Evolutionary conservation across 2,329 filamentous ascomycete genomes (phyloP).

Genomic region (Hypoxylon sp.): DNA sequence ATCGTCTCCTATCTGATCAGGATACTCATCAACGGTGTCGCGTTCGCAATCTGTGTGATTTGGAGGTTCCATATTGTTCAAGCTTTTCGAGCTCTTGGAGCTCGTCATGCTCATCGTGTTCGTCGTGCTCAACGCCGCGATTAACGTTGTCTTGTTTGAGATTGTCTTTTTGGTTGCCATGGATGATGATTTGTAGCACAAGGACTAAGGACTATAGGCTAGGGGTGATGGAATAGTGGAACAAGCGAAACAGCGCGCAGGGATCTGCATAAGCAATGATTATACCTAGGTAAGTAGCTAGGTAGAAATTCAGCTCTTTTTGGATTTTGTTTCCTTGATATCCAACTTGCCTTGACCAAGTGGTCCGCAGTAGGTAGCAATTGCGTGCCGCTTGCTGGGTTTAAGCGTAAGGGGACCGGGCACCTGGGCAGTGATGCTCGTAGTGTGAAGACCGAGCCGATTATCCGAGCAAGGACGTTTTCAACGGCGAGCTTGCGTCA

Average conservation of each 20-base stretch:
- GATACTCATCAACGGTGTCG: too few relatives aligned
- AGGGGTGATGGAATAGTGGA: conserved; percentile 13
- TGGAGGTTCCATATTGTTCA: too few relatives aligned
- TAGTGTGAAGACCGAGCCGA: conserved; percentile 21
- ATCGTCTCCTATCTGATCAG: too few relatives aligned
- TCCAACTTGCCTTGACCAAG: background rate
- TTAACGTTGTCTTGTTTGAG: too few relatives aligned
- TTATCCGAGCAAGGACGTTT: conserved; percentile 30
- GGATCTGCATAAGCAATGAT: conserved; percentile 14
- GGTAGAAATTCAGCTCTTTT: conserved; percentile 12
- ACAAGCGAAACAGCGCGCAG: background rate
- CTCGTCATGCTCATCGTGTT: too few relatives aligned
- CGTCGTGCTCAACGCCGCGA: too few relatives aligned
- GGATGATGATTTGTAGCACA: background rate
- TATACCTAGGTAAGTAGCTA: conserved; percentile 1
- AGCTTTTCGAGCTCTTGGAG: too few relatives aligned
- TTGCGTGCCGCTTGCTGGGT: background rate
- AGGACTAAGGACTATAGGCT: conserved; percentile 11
- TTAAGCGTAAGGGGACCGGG: background rate
- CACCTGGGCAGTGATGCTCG: conserved; percentile 1
- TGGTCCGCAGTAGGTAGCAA: too few relatives aligned
- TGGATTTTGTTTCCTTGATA: conserved; percentile 8
- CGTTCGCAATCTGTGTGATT: too few relatives aligned
- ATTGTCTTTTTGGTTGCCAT: background rate
- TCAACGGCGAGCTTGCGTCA: conserved; percentile 33